Percentiles rank a stretch among this genome's conserved stretches.
These are phyloP conservation scores for Cairneyella variabilis DNA, from an alignment of 495 filamentous ascomycete species.

Conservation along the genomic window DNA sequence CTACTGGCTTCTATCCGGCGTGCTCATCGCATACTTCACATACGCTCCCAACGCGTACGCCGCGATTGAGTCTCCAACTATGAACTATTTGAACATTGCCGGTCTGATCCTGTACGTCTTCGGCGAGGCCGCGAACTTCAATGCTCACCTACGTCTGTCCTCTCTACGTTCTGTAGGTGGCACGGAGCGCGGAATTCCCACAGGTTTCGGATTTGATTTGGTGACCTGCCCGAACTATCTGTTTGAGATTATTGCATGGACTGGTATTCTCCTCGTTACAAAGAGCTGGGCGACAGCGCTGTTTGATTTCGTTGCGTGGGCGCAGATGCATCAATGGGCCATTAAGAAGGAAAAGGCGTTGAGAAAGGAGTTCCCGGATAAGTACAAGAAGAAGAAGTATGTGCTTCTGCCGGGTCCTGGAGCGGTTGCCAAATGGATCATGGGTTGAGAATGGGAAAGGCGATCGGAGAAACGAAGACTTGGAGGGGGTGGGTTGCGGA, in stretches of 20 bases:
- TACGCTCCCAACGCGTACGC: constrained; percentile 70
- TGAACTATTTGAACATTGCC: constrained; percentile 47
- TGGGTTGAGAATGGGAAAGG: too few species aligned
- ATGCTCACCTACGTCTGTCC: constrained; percentile 71
- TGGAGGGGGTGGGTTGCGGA: too few species aligned
- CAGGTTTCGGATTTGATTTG: constrained; percentile 74
- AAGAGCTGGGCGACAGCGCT: constrained; percentile 70
- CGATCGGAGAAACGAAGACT: too few species aligned
- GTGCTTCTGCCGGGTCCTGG: constrained; percentile 61
- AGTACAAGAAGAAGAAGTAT: constrained; percentile 85
- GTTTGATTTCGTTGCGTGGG: constrained; percentile 63
- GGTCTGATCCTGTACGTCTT: constrained; percentile 68
- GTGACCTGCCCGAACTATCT: constrained; percentile 98
- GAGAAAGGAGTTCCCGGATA: constrained; percentile 81
- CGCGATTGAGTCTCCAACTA: constrained; percentile 30
- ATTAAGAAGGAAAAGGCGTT: constrained; percentile 89
- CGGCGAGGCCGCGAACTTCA: constrained; percentile 75
- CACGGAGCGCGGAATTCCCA: constrained; percentile 82
- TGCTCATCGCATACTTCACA: constrained; percentile 79
- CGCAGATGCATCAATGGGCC: constrained; percentile 83
- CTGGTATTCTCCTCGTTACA: constrained; percentile 70
- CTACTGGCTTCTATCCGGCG: constrained; percentile 75
- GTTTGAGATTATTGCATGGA: constrained; percentile 86
- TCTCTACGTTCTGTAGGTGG: constrained; percentile 73
- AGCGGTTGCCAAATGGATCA: too few species aligned